Evolutionary conservation across 306 rosid genomes (phyloP), one percentile per base, ranked within the genome.

Genomic region (Sphenostylis stenocarpa): DNA sequence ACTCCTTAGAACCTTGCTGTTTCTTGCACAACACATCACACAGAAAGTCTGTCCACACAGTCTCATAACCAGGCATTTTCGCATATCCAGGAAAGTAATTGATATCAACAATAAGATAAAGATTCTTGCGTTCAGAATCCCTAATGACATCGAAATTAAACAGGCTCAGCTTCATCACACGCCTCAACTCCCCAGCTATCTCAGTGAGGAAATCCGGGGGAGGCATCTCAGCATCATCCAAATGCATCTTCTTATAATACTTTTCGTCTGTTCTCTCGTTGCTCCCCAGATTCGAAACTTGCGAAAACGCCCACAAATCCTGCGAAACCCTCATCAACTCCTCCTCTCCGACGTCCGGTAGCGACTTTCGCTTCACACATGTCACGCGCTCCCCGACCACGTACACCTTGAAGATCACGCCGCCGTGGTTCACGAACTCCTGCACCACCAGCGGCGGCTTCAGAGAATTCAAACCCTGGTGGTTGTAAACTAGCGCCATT

Each of bases 31-130:
- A 75, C 9, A 89, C 60, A 45, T 92, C 98, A 36, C 89, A 86
- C 84, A 94, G 88, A 86, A 94, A 94, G 38, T 94, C 90, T 0
- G 97, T 92, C 84, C 92, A 61, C 29, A 90, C 81, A 16, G 60
- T 70, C 86, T 94, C 98, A 20, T 92, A 94, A 13, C 90, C 90
- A 0, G 97, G 98, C 98, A 94, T 90, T 81, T 94, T 94, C 1
- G 98, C 98, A 70, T 92, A 94, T 52, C 98, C 98, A 3, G 98
- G 98, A 77, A 94, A 94, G 74, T 94, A 94, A 63, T 94, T 94
- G 21, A 94, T 94, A 84, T 94, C 98, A 62, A 94, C 84, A 33
- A 94, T 92, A 53, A 94, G 87, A 67, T 94, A 92, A 19, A 91
- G 90, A 38, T 89, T 87, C 33, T 89, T 91, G 44, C 56, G 85